Percentiles rank a stretch among this genome's conserved stretches.
These are phyloP conservation scores for Entophlyctis luteolus DNA, from an alignment of 192 early-diverging fungal genomes.

Conservation along the genomic window DNA sequence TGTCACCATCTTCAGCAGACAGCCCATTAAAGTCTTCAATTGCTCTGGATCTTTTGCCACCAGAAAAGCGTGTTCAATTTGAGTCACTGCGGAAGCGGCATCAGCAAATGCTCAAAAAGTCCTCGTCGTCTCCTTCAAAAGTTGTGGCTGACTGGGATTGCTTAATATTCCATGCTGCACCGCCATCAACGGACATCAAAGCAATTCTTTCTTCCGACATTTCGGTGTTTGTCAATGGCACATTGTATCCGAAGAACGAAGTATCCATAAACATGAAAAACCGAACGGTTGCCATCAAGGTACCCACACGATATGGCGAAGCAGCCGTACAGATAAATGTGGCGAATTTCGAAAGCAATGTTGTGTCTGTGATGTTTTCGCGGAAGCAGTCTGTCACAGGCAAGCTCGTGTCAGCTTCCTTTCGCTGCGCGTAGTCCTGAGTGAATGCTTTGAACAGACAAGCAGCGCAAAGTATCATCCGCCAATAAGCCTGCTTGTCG, in stretches of 20 bases:
- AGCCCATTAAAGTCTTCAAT: not conserved
- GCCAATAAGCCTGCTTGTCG: not conserved
- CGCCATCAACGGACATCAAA: not conserved
- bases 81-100: too few species aligned
- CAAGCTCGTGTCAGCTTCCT: too few species aligned
- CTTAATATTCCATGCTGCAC: not conserved
- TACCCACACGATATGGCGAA: conserved; percentile 1
- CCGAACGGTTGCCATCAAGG: not conserved
- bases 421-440: too few species aligned
- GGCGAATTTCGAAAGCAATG: not conserved
- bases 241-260: not conserved
- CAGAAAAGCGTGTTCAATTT: not conserved
- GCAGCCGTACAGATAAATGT: not conserved
- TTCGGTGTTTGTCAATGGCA: not conserved
- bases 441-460: too few species aligned
- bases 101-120: conserved; percentile 9
- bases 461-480: too few species aligned
- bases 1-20: not conserved
- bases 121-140: not conserved
- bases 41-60: not conserved
- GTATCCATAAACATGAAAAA: conserved; percentile 4
- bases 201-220: conserved; percentile 6
- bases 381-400: too few species aligned
- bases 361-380: too few species aligned
- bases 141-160: conserved; percentile 14